These are phyloP conservation scores for Phytophthora tubulina DNA, from an alignment of 352 stramenopile species.

Conservation along the genomic window DNA sequence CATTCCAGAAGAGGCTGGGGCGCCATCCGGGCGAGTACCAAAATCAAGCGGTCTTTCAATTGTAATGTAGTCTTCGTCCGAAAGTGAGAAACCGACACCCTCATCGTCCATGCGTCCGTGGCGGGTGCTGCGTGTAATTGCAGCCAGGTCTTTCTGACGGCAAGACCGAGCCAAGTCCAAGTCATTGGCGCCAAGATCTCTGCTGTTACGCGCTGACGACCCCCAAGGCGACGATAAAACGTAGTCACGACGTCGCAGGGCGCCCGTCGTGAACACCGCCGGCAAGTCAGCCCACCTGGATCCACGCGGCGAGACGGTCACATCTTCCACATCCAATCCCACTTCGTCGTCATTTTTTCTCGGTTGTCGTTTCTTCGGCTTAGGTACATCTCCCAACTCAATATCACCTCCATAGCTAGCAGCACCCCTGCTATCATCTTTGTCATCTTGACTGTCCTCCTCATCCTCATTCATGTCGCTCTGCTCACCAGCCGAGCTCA, in stretches of 20 bases:
- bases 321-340: conserved; percentile 22
- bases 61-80: conserved; percentile 78
- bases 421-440: conserved; percentile 24
- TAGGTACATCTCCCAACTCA: conserved; percentile 23
- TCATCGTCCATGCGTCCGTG: conserved; percentile 46
- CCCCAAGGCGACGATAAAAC: conserved; percentile 59
- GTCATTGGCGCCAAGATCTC: conserved; percentile 44
- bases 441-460: conserved; percentile 34
- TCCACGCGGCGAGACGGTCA: conserved; percentile 39
- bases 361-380: conserved; percentile 37
- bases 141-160: conserved; percentile 36
- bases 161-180: conserved; percentile 36
- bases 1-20: not conserved
- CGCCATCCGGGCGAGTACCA: conserved; percentile 18
- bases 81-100: conserved; percentile 56
- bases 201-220: conserved; percentile 24
- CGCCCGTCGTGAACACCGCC: conserved; percentile 49
- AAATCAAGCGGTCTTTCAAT: conserved; percentile 59
- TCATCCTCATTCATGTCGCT: conserved; percentile 32
- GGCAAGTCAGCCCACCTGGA: conserved; percentile 49
- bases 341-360: conserved; percentile 11
- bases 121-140: conserved; percentile 50
- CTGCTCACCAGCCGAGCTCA: conserved; percentile 35
- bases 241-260: conserved; percentile 52
- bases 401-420: conserved; percentile 22